Conservation (phyloP, 768 basidiomycete species). For the Psilocybe sp. region DNA sequence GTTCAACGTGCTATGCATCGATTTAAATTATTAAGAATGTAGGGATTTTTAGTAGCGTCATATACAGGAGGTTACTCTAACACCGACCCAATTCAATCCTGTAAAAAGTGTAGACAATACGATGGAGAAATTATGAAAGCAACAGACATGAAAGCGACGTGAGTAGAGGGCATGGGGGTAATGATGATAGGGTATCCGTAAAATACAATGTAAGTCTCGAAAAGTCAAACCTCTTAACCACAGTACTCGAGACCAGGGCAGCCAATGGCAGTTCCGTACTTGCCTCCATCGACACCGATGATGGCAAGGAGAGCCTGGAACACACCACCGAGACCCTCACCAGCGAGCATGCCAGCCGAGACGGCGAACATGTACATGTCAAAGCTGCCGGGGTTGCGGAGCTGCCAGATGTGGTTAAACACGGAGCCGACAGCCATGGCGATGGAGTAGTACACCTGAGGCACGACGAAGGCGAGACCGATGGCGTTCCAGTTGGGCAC, state of each 20-base stretch:
- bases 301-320: conserved; percentile 56
- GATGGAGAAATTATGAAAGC: no score
- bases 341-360: conserved; percentile 52
- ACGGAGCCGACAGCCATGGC: conserved; percentile 51
- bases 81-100: no score
- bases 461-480: conserved; percentile 53
- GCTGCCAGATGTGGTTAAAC: conserved; percentile 48
- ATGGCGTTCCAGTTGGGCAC: conserved; percentile 59
- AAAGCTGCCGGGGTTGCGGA: conserved; percentile 37
- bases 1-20: no score
- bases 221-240: conserved; percentile 27
- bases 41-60: no score
- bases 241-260: conserved; percentile 54
- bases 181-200: no score
- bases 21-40: no score
- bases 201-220: no score
- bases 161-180: no score
- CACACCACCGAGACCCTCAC: conserved; percentile 62
- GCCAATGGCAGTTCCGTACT: conserved; percentile 49
- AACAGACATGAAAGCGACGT: no score
- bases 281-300: conserved; percentile 46
- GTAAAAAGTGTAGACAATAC: no score
- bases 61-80: no score
- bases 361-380: conserved; percentile 62
- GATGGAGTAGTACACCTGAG: conserved; percentile 46